Conservation (phyloP, 1,139 yeast genomes). For the Geotrichum australiense region DNA sequence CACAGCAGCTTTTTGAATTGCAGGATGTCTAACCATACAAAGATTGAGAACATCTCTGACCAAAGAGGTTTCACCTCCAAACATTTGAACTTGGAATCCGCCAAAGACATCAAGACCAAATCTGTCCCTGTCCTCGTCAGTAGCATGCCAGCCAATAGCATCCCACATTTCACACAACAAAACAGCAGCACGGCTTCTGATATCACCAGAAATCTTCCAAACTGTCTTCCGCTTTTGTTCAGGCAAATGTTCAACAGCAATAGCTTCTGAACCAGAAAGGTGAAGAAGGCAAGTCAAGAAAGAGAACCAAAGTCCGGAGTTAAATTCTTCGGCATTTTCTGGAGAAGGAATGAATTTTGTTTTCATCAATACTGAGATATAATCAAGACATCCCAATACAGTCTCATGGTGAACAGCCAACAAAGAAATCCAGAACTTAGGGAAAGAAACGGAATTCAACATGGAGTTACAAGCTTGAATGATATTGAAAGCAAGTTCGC, state of each 20-base stretch:
- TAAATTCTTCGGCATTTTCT: conserved; percentile 50
- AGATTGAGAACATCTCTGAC: conserved; percentile 60
- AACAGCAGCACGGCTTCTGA: conserved; percentile 54
- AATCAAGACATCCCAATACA: conserved; percentile 55
- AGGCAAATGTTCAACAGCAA: conserved; percentile 36
- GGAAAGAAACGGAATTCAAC: conserved; percentile 37
- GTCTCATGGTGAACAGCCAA: conserved; percentile 43
- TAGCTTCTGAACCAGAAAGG: conserved; percentile 40
- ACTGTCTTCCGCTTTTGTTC: conserved; percentile 72
- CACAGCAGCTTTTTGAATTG: conserved; percentile 60
- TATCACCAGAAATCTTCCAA: conserved; percentile 53
- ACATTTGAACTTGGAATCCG: conserved; percentile 65
- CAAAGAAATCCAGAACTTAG: conserved; percentile 34
- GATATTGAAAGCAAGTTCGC: conserved; percentile 32
- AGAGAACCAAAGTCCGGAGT: conserved; percentile 47
- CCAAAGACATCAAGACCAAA: conserved; percentile 61
- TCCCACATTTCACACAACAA: conserved; percentile 65
- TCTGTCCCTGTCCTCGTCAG: conserved; percentile 50
- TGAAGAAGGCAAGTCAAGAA: conserved; percentile 55
- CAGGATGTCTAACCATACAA: conserved; percentile 59
- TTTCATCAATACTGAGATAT: conserved; percentile 36
- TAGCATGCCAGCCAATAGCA: conserved; percentile 61
- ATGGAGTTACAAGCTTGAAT: conserved; percentile 38
- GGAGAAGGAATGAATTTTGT: conserved; percentile 47
- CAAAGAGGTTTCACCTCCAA: conserved; percentile 52